These are phyloP conservation scores for Ophiocordyceps camponoti-floridani DNA, from an alignment of 2,329 filamentous ascomycete genomes.

Conservation along the genomic window DNA sequence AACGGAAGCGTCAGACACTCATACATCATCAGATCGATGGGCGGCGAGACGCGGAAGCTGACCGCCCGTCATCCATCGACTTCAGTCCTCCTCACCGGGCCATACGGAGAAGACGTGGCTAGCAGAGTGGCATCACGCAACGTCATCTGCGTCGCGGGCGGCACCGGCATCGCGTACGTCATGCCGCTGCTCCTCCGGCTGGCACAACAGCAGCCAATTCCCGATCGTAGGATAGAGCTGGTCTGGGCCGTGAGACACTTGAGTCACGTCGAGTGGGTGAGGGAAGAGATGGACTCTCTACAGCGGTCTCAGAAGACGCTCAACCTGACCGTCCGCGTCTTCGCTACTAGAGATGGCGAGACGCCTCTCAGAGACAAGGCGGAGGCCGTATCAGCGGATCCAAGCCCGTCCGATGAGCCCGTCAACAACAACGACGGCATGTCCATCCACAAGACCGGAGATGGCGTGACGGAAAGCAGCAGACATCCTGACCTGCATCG, in stretches of 20 bases:
- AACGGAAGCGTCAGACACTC: slow-evolving; percentile 27
- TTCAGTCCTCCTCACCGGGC: slow-evolving; percentile 41
- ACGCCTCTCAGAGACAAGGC: background rate
- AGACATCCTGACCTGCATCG: slow-evolving; percentile 25
- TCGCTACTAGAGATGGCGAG: slow-evolving; percentile 34
- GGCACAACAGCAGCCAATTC: slow-evolving; percentile 22
- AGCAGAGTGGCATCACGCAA: slow-evolving; percentile 18
- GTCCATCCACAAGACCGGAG: slow-evolving; percentile 12
- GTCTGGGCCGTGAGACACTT: slow-evolving; percentile 44
- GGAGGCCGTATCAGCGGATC: slow-evolving; percentile 4
- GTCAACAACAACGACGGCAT: slow-evolving; percentile 11
- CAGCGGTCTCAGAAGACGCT: slow-evolving; percentile 16
- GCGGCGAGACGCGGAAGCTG: slow-evolving; percentile 40
- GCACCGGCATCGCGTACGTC: slow-evolving; percentile 21
- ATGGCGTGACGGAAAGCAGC: slow-evolving; percentile 11
- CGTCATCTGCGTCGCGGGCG: slow-evolving; percentile 20
- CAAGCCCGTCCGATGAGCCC: slow-evolving; percentile 8
- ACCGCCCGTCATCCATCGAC: slow-evolving; percentile 24
- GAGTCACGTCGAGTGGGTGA: slow-evolving; percentile 38
- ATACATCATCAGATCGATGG: slow-evolving; percentile 39
- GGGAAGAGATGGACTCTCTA: slow-evolving; percentile 33
- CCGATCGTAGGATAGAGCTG: slow-evolving; percentile 35
- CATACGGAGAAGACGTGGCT: slow-evolving; percentile 38
- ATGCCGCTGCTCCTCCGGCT: slow-evolving; percentile 17
- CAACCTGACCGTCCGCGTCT: slow-evolving; percentile 35